Base-by-base conservation (phyloP, 2,329 filamentous ascomycete species). In the Penicillium sp. region DNA sequence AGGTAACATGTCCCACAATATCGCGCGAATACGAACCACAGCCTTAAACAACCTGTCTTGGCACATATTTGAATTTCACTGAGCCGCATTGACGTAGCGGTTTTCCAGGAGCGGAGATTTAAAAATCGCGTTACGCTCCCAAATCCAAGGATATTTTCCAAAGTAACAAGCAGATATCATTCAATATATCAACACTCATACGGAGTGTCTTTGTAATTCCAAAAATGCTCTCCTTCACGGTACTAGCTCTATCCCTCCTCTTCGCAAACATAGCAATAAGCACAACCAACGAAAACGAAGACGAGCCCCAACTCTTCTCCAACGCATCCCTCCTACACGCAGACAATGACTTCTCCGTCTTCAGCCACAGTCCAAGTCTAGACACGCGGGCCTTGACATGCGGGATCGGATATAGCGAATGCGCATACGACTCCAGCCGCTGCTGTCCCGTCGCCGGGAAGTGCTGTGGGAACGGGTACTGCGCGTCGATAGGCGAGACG, bases 401-500 rank as follows among this genome's bases (percentile, higher is more conserved):
- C 26, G 17, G 16, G 4, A 3, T 37, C 4, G 62, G 61, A 0
- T 64, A 63, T 47, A 44, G 30, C 19, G 46, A 40, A 36, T 64
- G 62, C 50, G 47, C 51, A 3, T 53, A 57, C 11, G 53, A 60
- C n/a, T 17, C 58, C 2, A 52, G 36, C 1, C 43, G 40, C 37
- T 64, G 62, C 50, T 64, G 62, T 28, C 55, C 49, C 1, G n/a
- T 25, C 17, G 46, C 40, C 12, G 30, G 41, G 10, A 26, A 50
- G 11, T 64, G 62, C 55, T 64, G 62, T 14, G 47, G 47, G 10
- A 58, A 38, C 19, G 57, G 51, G n/a, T 64, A 59, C 53, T 64
- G 62, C 19, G 55, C 62, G 2, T 17, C 43, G 1, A 33, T 50
- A 2, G 59, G 54, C n/a, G 57, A 56, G 8, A 46, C 45, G 3